phyloP scores from a whole-genome alignment of 139 green algal genomes.

The Ettlia oleoabundans region DNA sequence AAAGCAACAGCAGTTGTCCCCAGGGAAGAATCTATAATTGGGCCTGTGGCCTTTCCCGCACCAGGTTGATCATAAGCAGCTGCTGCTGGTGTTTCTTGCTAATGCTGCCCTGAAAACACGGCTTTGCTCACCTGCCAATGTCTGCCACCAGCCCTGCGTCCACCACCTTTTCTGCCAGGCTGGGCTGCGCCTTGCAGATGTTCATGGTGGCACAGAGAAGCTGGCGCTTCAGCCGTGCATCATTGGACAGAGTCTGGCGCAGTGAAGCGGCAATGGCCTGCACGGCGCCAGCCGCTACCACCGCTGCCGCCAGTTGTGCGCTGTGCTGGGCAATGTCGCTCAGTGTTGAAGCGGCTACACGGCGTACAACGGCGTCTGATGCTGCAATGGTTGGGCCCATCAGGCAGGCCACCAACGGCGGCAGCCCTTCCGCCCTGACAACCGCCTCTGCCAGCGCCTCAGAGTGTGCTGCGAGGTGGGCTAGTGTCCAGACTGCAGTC shows the following conservation, averaged over 20 bases:
- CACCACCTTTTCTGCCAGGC: conserved; percentile 6
- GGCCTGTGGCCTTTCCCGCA: too few species aligned
- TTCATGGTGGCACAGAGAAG: conserved; percentile 4
- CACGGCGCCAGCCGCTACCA: not conserved
- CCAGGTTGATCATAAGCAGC: too few species aligned
- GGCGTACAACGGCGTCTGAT: not conserved
- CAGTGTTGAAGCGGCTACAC: conserved; percentile 24
- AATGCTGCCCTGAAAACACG: too few species aligned
- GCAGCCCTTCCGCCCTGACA: not conserved
- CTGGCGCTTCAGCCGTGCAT: conserved; percentile 20
- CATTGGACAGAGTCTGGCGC: not conserved
- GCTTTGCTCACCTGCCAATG: not conserved
- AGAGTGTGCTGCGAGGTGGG: not conserved
- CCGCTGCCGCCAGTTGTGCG: not conserved
- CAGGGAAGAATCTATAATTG: not conserved
- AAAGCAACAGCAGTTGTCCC: not conserved
- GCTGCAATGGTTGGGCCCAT: not conserved
- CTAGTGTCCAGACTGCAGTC: conserved; percentile 31
- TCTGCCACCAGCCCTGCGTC: not conserved
- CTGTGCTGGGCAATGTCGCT: not conserved
- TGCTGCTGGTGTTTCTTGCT: too few species aligned
- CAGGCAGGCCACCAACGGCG: conserved; percentile 31
- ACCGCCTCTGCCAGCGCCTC: not conserved
- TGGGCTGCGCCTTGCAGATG: not conserved
- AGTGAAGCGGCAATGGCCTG: not conserved